phyloP scores from a whole-genome alignment of 2,329 filamentous ascomycete genomes.

The Xylariaceae sp. region DNA sequence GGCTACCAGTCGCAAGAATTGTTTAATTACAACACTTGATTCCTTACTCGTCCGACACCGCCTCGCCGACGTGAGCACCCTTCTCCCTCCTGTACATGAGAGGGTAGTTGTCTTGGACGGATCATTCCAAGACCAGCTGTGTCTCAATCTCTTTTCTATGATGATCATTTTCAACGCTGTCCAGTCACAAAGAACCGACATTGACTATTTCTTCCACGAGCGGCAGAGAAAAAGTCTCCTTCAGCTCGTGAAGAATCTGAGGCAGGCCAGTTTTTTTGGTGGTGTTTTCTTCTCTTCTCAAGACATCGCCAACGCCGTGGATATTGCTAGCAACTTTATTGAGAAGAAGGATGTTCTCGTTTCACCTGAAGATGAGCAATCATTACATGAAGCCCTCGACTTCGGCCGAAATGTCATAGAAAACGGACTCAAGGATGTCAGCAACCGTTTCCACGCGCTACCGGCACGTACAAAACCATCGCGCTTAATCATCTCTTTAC shows the following conservation, averaged over 20 bases:
- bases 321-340: constrained; percentile 67
- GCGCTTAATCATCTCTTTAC: too few species aligned
- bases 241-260: constrained; percentile 71
- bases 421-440: constrained; percentile 63
- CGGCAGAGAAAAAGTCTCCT: constrained; percentile 66
- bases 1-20: constrained; percentile 57
- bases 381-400: constrained; percentile 63
- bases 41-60: constrained; percentile 79
- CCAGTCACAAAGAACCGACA: constrained; percentile 78
- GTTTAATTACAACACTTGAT: constrained; percentile 68
- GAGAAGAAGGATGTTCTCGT: constrained; percentile 59
- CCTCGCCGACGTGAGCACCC: constrained; percentile 65
- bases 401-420: constrained; percentile 58
- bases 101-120: constrained; percentile 72
- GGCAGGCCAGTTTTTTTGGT: constrained; percentile 80
- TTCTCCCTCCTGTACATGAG: constrained; percentile 70
- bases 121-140: constrained; percentile 79
- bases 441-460: constrained; percentile 72
- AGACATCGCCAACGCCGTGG: constrained; percentile 63
- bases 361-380: constrained; percentile 54
- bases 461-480: constrained; percentile 38
- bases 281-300: constrained; percentile 70
- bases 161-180: constrained; percentile 83
- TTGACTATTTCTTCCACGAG: constrained; percentile 86
- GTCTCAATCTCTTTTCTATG: constrained; percentile 80